Base-by-base conservation (phyloP, 2,329 filamentous ascomycete species). In the Aspergillus japonicus region DNA sequence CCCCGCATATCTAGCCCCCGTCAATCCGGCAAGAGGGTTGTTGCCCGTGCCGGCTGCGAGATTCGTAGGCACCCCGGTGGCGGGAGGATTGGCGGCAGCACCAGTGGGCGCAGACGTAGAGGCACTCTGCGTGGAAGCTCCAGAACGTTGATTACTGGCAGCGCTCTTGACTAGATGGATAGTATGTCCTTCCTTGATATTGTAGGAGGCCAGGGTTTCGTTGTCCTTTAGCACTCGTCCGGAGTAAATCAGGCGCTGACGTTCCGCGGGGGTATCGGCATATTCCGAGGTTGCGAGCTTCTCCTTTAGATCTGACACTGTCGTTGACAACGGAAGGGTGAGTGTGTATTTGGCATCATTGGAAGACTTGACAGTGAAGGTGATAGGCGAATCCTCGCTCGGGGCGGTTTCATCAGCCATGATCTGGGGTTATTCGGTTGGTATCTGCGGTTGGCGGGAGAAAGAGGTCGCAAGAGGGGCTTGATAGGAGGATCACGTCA, bases 351-450 rank as follows among this genome's bases (percentile, higher is more conserved):
- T 92, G 74, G 86, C 87, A 73, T 97, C 93, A 69, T 88, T 89
- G n/a, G 92, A 93, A n/a, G 91, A 91, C 82, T 98, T 99, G 78
- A 99, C 89, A 80, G 92, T 95, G 86, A 99, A 98, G 76, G 91
- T 96, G 80, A 99, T 81, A 70, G 93, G 88, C 71, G 88, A 80
- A 72, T 93, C 91, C 69, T 86, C 83, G 58, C 81, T 75, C 70
- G 80, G 54, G 61, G 71, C 63, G 59, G 68, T 71, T 57, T 77
- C 75, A 61, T 78, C 76, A 61, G 76, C 75, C 76, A 78, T 78
- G 69, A 64, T 72, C 61, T 56, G 55, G 58, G 50, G 26, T 60
- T 49, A 55, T 56, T 29, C 14, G 33, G 59, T 12, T 54, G 31
- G 51, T 21, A 39, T 48, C 47, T 31, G 39, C 26, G 8, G 48